Base-by-base conservation (phyloP, 1,139 yeast species). In the Blastobotrys apis region DNA sequence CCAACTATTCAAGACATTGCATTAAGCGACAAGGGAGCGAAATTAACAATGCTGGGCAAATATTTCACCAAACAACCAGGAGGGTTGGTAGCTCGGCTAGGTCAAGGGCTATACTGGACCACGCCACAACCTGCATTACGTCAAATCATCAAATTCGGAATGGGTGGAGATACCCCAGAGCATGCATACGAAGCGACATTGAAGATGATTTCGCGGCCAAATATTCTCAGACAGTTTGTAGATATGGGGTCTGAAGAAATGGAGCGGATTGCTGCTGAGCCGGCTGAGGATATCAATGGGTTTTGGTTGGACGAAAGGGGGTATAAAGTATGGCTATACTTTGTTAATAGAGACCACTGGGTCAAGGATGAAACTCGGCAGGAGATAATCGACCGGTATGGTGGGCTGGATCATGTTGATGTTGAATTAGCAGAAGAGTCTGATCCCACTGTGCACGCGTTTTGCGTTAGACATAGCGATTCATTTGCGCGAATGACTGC, bases 1-100 rank as follows among this genome's bases (percentile, higher is more conserved):
- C 88, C 88, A 1, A 80, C 88, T 0, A 68, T 81, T 17, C 66
- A 70, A 20, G 80, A 80, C 50, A 76, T 81, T 30, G 74, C 75
- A 15, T 59, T 62, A 36, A 77, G 83, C 3, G 64, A 61, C 9
- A 74, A 77, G 16, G 88, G 88, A 0, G 53, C 56, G 3, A 39
- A 53, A 13, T 64, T 80, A 38, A 57, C 65, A 2, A 47, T 52
- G 20, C 45, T 75, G 4, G 47, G 47, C 10, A 10, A 31, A 8
- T 40, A 45, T n/a, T 12, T 50, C 10, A 33, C 52, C 5, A 34
- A 20, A 2, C 23, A 33, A 10, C 49, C 53, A 1, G 55, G 55
- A 16, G 23, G 34, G 21, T 19, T 36, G 5, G 34, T 38, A 8
- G 46, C 36, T 3, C 20, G 43, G 22, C 17, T 47, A 5, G 47